Percentiles rank a stretch among this genome's conserved stretches.
Conservation (phyloP, 169 alveolate species). For the Plasmodium blacklocki region DNA sequence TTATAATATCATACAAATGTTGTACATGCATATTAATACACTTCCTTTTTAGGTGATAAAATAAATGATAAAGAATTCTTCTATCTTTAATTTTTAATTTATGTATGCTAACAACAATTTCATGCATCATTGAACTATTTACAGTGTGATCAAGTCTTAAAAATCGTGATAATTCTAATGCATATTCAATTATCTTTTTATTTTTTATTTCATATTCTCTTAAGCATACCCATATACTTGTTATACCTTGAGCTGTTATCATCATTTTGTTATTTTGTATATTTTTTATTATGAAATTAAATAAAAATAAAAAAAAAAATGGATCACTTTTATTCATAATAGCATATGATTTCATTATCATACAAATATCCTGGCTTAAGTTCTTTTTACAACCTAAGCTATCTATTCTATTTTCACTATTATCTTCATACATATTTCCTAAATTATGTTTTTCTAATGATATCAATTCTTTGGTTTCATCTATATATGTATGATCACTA, state of each 20-base stretch:
- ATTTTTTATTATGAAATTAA: slow-evolving; percentile 69
- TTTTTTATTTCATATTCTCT: slow-evolving; percentile 78
- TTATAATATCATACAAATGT: slow-evolving; percentile 81
- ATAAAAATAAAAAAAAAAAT: slow-evolving; percentile 69
- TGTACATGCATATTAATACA: slow-evolving; percentile 84
- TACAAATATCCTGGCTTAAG: slow-evolving; percentile 65
- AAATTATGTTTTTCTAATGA: slow-evolving; percentile 20
- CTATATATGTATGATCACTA: slow-evolving; percentile 1
- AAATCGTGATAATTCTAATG: slow-evolving; percentile 85
- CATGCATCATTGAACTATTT: slow-evolving; percentile 85
- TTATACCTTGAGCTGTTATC: slow-evolving; percentile 82
- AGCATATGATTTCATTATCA: slow-evolving; percentile 75
- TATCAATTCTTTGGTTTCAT: slow-evolving; percentile 35
- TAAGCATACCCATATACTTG: slow-evolving; percentile 86
- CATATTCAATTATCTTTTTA: slow-evolving; percentile 74
- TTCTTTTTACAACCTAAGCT: slow-evolving; percentile 59
- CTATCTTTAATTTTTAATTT: slow-evolving; percentile 80
- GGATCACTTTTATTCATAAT: slow-evolving; percentile 73
- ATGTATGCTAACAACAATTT: slow-evolving; percentile 79
- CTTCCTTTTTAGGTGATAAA: slow-evolving; percentile 84
- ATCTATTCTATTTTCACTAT: slow-evolving; percentile 61
- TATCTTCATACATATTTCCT: slow-evolving; percentile 42
- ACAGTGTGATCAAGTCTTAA: slow-evolving; percentile 86
- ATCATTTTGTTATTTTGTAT: slow-evolving; percentile 65
- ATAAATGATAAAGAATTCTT: slow-evolving; percentile 83